Base-by-base conservation (phyloP, 1,284 basidiomycete genomes). In the Leccinum pachyderme region DNA sequence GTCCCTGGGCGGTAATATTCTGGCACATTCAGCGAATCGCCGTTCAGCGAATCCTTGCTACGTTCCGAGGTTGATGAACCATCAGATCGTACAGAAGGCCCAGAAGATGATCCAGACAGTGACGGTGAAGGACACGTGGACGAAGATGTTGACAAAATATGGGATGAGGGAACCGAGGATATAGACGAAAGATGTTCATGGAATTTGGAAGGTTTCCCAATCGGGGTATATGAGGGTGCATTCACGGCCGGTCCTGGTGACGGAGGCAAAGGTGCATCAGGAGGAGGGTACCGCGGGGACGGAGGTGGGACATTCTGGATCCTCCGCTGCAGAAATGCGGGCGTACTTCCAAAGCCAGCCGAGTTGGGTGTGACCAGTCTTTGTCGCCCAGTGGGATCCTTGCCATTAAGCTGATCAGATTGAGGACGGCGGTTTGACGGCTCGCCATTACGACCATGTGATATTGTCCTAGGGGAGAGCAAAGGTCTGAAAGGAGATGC, bases 101-200 rank as follows among this genome's bases (percentile, higher is more conserved):
- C 68, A 4, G 70, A 71, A 5, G 70, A 71, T 22, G 70, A 72
- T 41, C 51, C 70, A 7, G 67, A 68, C n/a, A 62, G 55, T 3
- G 70, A 59, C 11, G 52, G 54, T 5, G 63, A 58, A 27, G 59
- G 57, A 41, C 58, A 62, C 45, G 54, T 47, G 13, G 63, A 46
- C 8, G 29, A 29, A 0, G 60, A 37, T 4, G 55, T 47, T 9
- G 64, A 55, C 18, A 57, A 39, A 32, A 49, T 37, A 5, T 55
- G 64, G 18, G 65, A 64, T 18, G 48, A 22, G 0, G 68, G 57
- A 35, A 63, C 49, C 2, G 63, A 69, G 2, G 70, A 69, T 5
- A 70, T 53, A 1, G 67, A 69, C n/a, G 69, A 68, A 47, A 69
- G 53, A 41, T 72, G 70, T 18, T 69, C 70, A 33, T 71, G 67